Evolutionary conservation across 2,329 filamentous ascomycete species (phyloP).

Genomic region (Fusarium sp.): DNA sequence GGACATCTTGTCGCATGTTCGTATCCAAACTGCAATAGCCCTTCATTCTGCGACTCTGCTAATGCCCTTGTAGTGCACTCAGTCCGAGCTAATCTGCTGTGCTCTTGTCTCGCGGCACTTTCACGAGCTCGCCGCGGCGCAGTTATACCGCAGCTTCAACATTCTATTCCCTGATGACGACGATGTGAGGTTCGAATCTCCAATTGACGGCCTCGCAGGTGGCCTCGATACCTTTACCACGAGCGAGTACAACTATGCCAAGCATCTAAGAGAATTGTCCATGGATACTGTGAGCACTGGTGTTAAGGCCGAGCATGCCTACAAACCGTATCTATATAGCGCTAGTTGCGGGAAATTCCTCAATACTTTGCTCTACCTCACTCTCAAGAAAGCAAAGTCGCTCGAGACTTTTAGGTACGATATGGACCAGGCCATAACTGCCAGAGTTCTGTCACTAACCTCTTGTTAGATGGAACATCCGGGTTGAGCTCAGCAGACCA

Average conservation of each 20-base stretch:
- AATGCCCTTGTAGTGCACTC: constrained; percentile 57
- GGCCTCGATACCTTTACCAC: constrained; percentile 71
- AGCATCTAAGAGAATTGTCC: constrained; percentile 65
- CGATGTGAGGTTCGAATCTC: constrained; percentile 61
- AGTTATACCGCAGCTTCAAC: constrained; percentile 69
- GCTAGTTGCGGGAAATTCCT: constrained; percentile 71
- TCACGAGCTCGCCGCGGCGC: constrained; percentile 65
- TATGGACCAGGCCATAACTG: background rate
- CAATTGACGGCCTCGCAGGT: constrained; percentile 67
- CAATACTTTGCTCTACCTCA: constrained; percentile 68
- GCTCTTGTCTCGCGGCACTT: constrained; percentile 68
- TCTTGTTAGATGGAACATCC: constrained; percentile 68
- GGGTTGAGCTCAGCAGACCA: constrained; percentile 68
- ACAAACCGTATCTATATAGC: constrained; percentile 65
- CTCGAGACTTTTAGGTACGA: constrained; percentile 68
- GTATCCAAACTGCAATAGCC: constrained; percentile 31
- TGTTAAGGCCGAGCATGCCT: constrained; percentile 63
- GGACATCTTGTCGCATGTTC: constrained; percentile 60
- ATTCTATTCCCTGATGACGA: constrained; percentile 72
- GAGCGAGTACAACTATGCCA: constrained; percentile 72
- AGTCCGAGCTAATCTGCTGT: constrained; percentile 65
- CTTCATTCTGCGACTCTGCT: constrained; percentile 2
- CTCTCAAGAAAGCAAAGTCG: constrained; percentile 64
- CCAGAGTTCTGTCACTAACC: constrained; percentile 7
- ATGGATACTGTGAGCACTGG: constrained; percentile 67